Conservation (phyloP, 2,329 filamentous ascomycete species). For the Neopestalotiopsis sp. region DNA sequence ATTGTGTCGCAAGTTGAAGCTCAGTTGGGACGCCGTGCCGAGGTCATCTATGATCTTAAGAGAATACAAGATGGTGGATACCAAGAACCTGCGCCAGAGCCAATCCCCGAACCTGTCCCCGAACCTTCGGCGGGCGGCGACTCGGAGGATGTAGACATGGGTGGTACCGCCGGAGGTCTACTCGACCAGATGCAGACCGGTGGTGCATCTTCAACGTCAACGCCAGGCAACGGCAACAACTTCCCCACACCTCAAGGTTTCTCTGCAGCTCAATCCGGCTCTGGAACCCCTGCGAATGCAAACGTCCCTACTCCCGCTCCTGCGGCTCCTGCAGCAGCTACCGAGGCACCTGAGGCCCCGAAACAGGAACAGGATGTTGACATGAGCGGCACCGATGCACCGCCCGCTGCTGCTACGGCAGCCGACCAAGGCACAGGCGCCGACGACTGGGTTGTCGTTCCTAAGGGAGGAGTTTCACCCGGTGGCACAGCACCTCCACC, state of each 20-base stretch:
- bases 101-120: conserved; percentile 26
- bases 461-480: conserved; percentile 61
- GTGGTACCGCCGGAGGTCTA: conserved; percentile 66
- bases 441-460: conserved; percentile 79
- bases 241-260: conserved; percentile 67
- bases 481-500: conserved; percentile 34
- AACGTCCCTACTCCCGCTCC: conserved; percentile 52
- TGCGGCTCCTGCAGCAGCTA: conserved; percentile 26
- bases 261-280: conserved; percentile 61
- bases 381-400: conserved; percentile 61
- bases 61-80: conserved; percentile 81
- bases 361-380: conserved; percentile 48
- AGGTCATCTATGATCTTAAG: conserved; percentile 67
- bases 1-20: conserved; percentile 78
- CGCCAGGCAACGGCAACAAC: conserved; percentile 63
- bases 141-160: conserved; percentile 66
- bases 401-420: conserved; percentile 45
- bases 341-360: conserved; percentile 20
- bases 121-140: conserved; percentile 46
- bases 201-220: conserved; percentile 63
- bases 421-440: conserved; percentile 56
- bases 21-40: conserved; percentile 70
- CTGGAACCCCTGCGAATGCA: conserved; percentile 60
- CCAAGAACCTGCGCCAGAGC: conserved; percentile 63
- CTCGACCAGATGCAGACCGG: conserved; percentile 73